These are phyloP conservation scores for Dioscorea cayenensis DNA, from an alignment of 116 monocot species.

Conservation along the genomic window DNA sequence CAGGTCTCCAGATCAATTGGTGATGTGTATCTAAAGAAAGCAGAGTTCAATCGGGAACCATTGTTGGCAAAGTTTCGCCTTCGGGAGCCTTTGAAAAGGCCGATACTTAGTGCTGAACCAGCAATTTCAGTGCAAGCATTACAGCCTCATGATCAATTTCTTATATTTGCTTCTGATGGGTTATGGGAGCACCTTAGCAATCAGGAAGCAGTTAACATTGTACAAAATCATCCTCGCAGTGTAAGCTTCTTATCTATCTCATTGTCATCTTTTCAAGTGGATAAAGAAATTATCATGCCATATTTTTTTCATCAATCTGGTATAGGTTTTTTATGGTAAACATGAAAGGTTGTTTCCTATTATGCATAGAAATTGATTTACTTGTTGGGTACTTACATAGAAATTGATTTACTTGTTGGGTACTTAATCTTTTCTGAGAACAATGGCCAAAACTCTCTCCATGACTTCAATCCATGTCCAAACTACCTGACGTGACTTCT, in stretches of 20 bases:
- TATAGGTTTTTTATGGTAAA: not conserved
- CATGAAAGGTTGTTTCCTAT: too few relatives aligned
- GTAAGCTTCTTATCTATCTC: slow-evolving; percentile 9
- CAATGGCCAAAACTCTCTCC: too few relatives aligned
- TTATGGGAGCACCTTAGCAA: slow-evolving; percentile 30
- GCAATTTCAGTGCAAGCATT: slow-evolving; percentile 16
- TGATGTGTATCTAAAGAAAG: slow-evolving; percentile 21
- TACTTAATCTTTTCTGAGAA: too few relatives aligned
- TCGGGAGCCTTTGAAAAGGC: slow-evolving; percentile 21
- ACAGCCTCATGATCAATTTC: slow-evolving; percentile 24
- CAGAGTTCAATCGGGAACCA: slow-evolving; percentile 26
- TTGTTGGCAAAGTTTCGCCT: slow-evolving; percentile 18
- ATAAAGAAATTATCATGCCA: not conserved
- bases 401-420: too few relatives aligned
- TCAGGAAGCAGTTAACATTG: slow-evolving; percentile 29
- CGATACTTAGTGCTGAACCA: slow-evolving; percentile 33
- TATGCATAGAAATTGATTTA: too few relatives aligned
- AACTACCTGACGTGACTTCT: too few relatives aligned
- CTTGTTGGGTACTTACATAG: too few relatives aligned
- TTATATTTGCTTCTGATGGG: slow-evolving; percentile 31
- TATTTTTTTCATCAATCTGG: not conserved
- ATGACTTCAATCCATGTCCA: too few relatives aligned
- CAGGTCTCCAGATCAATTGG: slow-evolving; percentile 30
- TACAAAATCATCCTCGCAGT: slow-evolving; percentile 21
- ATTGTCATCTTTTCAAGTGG: not conserved